These are phyloP conservation scores for Puccinia horiana DNA, from an alignment of 1,284 basidiomycete genomes.

Conservation along the genomic window DNA sequence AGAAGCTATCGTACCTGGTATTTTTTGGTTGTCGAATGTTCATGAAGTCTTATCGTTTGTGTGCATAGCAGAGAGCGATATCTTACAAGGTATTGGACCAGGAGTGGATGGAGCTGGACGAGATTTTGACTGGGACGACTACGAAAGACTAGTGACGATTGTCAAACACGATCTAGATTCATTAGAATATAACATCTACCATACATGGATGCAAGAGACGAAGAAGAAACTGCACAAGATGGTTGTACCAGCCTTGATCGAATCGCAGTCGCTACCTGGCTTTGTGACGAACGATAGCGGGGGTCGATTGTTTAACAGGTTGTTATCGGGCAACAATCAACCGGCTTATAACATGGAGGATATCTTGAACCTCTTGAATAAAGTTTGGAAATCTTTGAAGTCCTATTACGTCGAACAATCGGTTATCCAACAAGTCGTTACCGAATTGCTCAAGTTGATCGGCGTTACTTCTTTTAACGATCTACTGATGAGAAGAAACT, in stretches of 20 bases:
- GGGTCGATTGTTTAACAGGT: slow-evolving; percentile 87
- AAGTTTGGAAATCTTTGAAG: slow-evolving; percentile 97
- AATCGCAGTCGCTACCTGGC: slow-evolving; percentile 94
- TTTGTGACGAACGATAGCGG: slow-evolving; percentile 91
- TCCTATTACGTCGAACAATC: slow-evolving; percentile 98
- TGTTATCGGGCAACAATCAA: slow-evolving; percentile 74
- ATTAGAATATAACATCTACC: slow-evolving; percentile 98
- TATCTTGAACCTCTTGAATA: slow-evolving; percentile 92
- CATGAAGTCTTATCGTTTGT: slow-evolving; percentile 99
- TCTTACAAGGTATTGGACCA: slow-evolving; percentile 94
- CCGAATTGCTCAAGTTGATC: slow-evolving; percentile 91
- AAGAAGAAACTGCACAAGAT: slow-evolving; percentile 97
- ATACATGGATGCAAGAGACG: slow-evolving; percentile 98
- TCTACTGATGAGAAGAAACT: slow-evolving; percentile 95
- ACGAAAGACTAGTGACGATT: slow-evolving; percentile 91
- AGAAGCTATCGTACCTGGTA: slow-evolving; percentile 91
- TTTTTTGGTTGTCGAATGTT: slow-evolving; percentile 99
- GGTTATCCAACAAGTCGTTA: slow-evolving; percentile 94
- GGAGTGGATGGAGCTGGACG: slow-evolving; percentile 83
- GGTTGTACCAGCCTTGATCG: slow-evolving; percentile 96
- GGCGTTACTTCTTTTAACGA: slow-evolving; percentile 99
- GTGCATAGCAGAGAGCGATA: slow-evolving; percentile 96
- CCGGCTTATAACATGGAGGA: slow-evolving; percentile 99
- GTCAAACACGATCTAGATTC: slow-evolving; percentile 99
- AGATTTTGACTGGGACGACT: slow-evolving; percentile 94